Percentiles rank a stretch among this genome's conserved stretches.
These are phyloP conservation scores for Starmerella vitae DNA, from an alignment of 805 yeast genomes.

Conservation along the genomic window DNA sequence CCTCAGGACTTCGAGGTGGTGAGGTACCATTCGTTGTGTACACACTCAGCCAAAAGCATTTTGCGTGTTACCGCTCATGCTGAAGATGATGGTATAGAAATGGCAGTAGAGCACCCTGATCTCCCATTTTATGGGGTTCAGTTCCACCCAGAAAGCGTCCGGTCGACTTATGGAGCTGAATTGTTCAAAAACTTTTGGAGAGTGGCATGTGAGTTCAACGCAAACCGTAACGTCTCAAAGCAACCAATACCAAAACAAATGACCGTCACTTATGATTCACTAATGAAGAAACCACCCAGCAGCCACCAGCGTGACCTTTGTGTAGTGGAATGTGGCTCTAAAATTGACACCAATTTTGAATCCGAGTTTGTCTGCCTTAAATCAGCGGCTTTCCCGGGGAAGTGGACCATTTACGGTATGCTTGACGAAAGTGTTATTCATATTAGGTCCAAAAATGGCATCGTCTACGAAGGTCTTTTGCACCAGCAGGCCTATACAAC, in stretches of 20 bases:
- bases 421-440: constrained; percentile 19
- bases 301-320: too few species aligned
- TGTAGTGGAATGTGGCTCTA: too few species aligned
- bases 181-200: constrained; percentile 52
- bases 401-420: constrained; percentile 75
- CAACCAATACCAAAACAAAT: constrained; percentile 5
- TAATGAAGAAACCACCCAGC: not conserved
- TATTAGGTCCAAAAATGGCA: constrained; percentile 13
- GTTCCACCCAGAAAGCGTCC: constrained; percentile 92
- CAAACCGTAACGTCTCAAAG: not conserved
- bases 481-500: not conserved
- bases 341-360: too few species aligned
- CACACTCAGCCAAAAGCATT: constrained; percentile 15
- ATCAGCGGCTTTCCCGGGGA: constrained; percentile 74
- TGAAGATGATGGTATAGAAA: constrained; percentile 38
- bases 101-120: constrained; percentile 59
- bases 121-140: constrained; percentile 86
- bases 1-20: constrained; percentile 48
- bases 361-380: constrained; percentile 50
- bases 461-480: constrained; percentile 14
- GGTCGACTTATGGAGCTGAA: constrained; percentile 53
- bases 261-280: constrained; percentile 6
- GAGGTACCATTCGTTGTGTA: constrained; percentile 78
- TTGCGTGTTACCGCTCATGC: constrained; percentile 7
- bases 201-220: constrained; percentile 32